These are phyloP conservation scores for Cydonia oblonga DNA, from an alignment of 331 rosid species.

Conservation along the genomic window DNA sequence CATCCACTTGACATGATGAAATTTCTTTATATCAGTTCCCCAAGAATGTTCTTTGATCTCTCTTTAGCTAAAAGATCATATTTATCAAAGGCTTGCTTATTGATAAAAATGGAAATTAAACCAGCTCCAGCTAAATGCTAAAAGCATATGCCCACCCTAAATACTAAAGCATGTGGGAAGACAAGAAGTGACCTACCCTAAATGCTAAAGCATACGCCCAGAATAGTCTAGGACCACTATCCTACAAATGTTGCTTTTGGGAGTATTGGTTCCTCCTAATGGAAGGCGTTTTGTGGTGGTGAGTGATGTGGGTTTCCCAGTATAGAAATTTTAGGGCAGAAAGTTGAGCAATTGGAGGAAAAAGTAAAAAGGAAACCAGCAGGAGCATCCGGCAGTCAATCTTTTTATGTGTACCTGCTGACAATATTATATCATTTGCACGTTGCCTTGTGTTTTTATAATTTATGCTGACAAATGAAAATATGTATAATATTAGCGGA, in stretches of 20 bases:
- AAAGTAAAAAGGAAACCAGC: background rate
- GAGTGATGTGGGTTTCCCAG: constrained; percentile 13
- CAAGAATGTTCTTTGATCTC: background rate
- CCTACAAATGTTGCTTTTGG: constrained; percentile 8
- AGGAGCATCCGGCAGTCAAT: background rate
- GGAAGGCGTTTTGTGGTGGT: background rate
- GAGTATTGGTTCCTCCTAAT: background rate
- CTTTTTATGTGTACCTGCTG: background rate
- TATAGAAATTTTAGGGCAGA: constrained; percentile 5
- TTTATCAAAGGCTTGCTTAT: background rate
- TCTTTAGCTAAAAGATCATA: no score
- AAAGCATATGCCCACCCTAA: no score
- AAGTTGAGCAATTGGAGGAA: constrained; percentile 2
- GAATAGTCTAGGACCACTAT: background rate
- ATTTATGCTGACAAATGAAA: background rate
- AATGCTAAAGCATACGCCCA: constrained; percentile 9
- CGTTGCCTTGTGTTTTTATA: background rate
- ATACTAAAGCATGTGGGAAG: constrained; percentile 13
- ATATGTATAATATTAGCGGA: background rate
- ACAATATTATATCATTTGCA: background rate
- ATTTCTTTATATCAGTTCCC: background rate
- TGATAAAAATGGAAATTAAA: background rate
- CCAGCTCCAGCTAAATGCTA: background rate
- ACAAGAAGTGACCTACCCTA: constrained; percentile 19
- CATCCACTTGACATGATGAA: background rate